A percentile compares a stretch with the other conserved stretches of the same genome.
Conservation (phyloP, 495 filamentous ascomycete genomes). For the Hyaloscypha hepaticicola region DNA sequence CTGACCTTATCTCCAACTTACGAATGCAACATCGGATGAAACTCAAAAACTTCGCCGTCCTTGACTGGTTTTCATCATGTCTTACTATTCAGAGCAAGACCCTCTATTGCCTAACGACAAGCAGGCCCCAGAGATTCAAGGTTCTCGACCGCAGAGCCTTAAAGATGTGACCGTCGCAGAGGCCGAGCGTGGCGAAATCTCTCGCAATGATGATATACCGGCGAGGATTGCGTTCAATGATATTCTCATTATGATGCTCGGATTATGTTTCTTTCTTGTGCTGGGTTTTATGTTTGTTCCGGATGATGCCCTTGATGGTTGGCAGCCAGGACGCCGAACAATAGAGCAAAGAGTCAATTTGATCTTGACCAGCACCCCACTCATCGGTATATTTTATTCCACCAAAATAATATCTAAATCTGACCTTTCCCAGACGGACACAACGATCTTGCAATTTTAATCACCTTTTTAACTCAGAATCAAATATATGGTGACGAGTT, state of each 20-base stretch:
- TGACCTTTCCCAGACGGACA: slow-evolving; percentile 70
- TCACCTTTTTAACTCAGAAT: slow-evolving; percentile 69
- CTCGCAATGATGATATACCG: neutral
- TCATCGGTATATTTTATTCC: slow-evolving; percentile 62
- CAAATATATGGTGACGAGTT: slow-evolving; percentile 77
- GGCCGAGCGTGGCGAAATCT: neutral
- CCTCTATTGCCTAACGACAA: slow-evolving; percentile 25
- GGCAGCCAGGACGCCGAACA: slow-evolving; percentile 33
- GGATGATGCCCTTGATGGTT: slow-evolving; percentile 21
- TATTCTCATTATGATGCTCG: neutral
- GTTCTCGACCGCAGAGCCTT: slow-evolving; percentile 26
- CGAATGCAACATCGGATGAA: neutral
- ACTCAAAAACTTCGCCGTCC: neutral
- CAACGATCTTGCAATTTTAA: slow-evolving; percentile 77
- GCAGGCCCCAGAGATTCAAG: slow-evolving; percentile 26
- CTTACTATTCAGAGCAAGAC: slow-evolving; percentile 23
- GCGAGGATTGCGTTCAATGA: neutral
- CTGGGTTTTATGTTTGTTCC: slow-evolving; percentile 23
- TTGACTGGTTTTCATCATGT: slow-evolving; percentile 16
- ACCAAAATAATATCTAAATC: slow-evolving; percentile 12
- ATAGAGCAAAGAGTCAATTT: slow-evolving; percentile 65
- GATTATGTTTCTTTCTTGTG: slow-evolving; percentile 1
- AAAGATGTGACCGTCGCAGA: slow-evolving; percentile 10
- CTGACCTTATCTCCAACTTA: neutral
- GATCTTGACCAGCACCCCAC: slow-evolving; percentile 69